phyloP scores from a whole-genome alignment of 2,329 filamentous ascomycete species.

The Piedraia hortae region DNA sequence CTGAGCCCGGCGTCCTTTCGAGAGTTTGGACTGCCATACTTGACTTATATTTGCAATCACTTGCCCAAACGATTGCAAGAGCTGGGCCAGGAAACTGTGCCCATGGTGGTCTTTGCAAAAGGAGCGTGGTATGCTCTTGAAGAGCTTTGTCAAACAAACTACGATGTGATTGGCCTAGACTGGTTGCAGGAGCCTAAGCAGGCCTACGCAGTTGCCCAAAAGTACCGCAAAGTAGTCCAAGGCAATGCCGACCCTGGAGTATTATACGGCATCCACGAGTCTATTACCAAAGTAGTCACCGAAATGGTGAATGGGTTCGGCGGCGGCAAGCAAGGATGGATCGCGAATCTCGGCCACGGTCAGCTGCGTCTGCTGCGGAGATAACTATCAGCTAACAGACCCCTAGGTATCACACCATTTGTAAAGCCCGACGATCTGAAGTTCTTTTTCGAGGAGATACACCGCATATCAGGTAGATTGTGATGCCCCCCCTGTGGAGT shows the following conservation, averaged over 20 bases:
- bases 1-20: constrained; percentile 62
- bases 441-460: constrained; percentile 84
- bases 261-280: constrained; percentile 56
- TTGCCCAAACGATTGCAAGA: constrained; percentile 48
- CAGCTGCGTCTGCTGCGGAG: constrained; percentile 13
- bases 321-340: constrained; percentile 73
- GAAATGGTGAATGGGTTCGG: constrained; percentile 69
- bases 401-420: constrained; percentile 62
- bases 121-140: constrained; percentile 90
- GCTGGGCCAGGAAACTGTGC: constrained; percentile 51
- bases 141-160: constrained; percentile 61
- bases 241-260: constrained; percentile 90
- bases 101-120: constrained; percentile 96
- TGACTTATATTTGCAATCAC: constrained; percentile 56
- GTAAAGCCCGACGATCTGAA: constrained; percentile 82
- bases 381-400: constrained; percentile 4
- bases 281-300: constrained; percentile 60
- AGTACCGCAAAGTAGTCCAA: constrained; percentile 55
- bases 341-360: constrained; percentile 90
- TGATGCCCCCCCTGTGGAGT: too few species aligned
- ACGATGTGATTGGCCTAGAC: constrained; percentile 81
- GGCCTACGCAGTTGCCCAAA: constrained; percentile 45
- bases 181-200: constrained; percentile 79
- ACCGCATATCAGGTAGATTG: constrained; percentile 22
- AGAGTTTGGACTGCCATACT: constrained; percentile 61